phyloP scores from a whole-genome alignment of 345 rosid species.

The Luvunga scandens region DNA sequence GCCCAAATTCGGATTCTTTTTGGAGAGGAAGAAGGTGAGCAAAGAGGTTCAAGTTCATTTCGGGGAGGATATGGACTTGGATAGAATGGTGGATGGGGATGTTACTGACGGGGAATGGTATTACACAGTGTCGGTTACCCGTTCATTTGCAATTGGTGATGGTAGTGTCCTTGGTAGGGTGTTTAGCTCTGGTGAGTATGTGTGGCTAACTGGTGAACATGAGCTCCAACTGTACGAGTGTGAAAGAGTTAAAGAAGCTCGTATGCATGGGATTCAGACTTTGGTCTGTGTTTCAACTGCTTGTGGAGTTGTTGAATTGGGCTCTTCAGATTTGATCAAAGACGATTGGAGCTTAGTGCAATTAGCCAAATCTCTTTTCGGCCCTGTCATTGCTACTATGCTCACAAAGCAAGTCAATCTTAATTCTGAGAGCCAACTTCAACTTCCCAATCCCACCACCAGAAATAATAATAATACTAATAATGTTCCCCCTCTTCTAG shows the following conservation, averaged over 20 bases:
- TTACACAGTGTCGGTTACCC: constrained; percentile 36
- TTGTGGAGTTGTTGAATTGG: constrained; percentile 55
- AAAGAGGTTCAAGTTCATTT: constrained; percentile 25
- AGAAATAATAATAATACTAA: background rate
- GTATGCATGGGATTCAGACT: constrained; percentile 42
- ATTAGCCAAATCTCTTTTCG: constrained; percentile 35
- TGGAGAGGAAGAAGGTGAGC: constrained; percentile 16
- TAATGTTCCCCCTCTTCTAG: constrained; percentile 17
- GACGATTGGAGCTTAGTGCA: constrained; percentile 40
- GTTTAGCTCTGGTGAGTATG: constrained; percentile 30
- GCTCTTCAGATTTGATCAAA: constrained; percentile 37
- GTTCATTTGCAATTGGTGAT: constrained; percentile 30
- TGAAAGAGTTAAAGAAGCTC: constrained; percentile 52
- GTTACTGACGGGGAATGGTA: constrained; percentile 38
- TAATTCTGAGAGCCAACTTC: constrained; percentile 6
- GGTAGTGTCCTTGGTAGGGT: constrained; percentile 34
- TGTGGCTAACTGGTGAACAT: constrained; percentile 39
- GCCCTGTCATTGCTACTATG: constrained; percentile 12
- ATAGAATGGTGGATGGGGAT: constrained; percentile 21
- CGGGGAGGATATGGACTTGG: constrained; percentile 28
- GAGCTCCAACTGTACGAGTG: constrained; percentile 34
- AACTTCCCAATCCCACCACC: background rate
- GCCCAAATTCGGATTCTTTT: constrained; percentile 14
- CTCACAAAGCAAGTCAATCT: constrained; percentile 10
- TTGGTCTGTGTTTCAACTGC: constrained; percentile 43